Evolutionary conservation across 164 flowering plant genomes (phyloP).

Genomic region (Sextonia rubra): DNA sequence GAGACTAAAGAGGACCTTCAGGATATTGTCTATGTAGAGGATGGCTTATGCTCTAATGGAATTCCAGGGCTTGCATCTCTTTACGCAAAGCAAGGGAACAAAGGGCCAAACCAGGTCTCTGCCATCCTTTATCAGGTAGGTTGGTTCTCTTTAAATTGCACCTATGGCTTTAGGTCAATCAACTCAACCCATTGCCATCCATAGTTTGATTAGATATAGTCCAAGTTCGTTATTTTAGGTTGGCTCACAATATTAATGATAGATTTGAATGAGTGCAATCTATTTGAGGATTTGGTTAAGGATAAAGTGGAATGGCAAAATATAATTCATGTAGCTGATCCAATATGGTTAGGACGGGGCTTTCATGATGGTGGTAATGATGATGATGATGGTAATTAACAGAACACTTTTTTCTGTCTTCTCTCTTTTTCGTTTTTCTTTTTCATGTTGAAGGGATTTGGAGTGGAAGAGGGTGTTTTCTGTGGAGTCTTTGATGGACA

Average conservation of each 20-base stretch:
- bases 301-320: too few species aligned
- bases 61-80: constrained; percentile 36
- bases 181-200: neutral
- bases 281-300: too few species aligned
- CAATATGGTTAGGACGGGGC: neutral
- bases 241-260: too few species aligned
- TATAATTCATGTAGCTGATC: neutral
- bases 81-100: constrained; percentile 54
- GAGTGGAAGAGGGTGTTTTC: constrained; percentile 45
- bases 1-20: constrained; percentile 28
- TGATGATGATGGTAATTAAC: too few species aligned
- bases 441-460: constrained; percentile 48
- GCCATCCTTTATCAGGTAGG: constrained; percentile 64
- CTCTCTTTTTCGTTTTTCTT: too few species aligned
- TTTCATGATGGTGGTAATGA: too few species aligned
- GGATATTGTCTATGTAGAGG: constrained; percentile 26
- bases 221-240: neutral
- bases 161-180: neutral
- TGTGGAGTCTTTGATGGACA: constrained; percentile 92
- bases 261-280: too few species aligned
- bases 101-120: constrained; percentile 76
- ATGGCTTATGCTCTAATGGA: constrained; percentile 8
- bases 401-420: too few species aligned
- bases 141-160: constrained; percentile 1
- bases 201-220: neutral